Percentiles rank a stretch among this genome's conserved stretches.
Conservation (phyloP, 2,329 filamentous ascomycete genomes). For the Drechslerella dactyloides region DNA sequence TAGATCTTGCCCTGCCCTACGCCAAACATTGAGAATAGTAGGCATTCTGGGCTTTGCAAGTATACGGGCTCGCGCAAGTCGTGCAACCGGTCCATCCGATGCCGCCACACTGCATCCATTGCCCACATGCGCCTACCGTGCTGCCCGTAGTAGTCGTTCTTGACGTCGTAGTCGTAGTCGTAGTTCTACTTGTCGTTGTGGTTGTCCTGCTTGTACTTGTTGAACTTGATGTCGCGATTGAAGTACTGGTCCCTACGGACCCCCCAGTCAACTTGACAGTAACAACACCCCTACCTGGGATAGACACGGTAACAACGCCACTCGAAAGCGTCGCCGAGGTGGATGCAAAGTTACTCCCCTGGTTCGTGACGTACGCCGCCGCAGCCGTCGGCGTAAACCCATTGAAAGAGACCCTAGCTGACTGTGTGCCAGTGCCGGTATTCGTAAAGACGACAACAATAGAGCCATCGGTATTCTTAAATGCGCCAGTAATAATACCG, state of each 20-base stretch:
- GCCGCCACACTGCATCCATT: conserved; percentile 53
- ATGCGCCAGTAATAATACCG: conserved; percentile 49
- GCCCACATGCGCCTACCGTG: neutral
- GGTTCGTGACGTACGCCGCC: conserved; percentile 29
- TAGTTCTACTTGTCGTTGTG: conserved; percentile 43
- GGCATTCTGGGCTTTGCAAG: conserved; percentile 40
- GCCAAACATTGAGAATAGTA: too few species aligned
- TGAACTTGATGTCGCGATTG: conserved; percentile 38
- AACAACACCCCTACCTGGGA: conserved; percentile 33
- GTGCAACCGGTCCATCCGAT: conserved; percentile 55
- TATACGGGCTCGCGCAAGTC: conserved; percentile 55
- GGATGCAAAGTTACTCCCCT: conserved; percentile 22
- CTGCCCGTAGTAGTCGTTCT: neutral
- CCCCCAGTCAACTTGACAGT: conserved; percentile 29
- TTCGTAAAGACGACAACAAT: conserved; percentile 58
- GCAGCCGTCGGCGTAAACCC: conserved; percentile 33
- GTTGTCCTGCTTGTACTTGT: conserved; percentile 52
- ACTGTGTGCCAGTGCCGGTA: conserved; percentile 51
- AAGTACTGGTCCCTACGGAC: conserved; percentile 15
- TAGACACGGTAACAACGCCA: conserved; percentile 34
- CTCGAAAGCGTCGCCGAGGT: conserved; percentile 21
- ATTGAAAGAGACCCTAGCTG: conserved; percentile 51
- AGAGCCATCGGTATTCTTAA: conserved; percentile 57
- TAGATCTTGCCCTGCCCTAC: neutral
- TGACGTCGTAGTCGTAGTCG: conserved; percentile 5